A percentile compares a stretch with the other conserved stretches of the same genome.
Conservation (phyloP, 1,139 yeast genomes). For the Wickerhamomyces sp. region DNA sequence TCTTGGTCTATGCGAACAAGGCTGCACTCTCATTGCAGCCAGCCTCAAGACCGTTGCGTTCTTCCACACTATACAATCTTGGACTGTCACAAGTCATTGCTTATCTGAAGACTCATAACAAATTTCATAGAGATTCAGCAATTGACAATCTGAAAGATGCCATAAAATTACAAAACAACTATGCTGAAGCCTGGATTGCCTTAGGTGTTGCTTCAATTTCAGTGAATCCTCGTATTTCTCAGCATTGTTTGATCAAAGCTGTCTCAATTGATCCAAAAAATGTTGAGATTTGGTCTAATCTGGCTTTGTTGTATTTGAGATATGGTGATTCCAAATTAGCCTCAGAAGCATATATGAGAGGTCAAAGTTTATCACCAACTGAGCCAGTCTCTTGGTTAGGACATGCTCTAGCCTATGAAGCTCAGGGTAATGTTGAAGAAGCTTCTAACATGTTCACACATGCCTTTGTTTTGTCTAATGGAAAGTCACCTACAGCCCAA, state of each 20-base stretch:
- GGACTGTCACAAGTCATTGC: constrained; percentile 61
- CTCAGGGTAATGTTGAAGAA: constrained; percentile 45
- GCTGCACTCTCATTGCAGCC: constrained; percentile 22
- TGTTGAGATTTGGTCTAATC: constrained; percentile 70
- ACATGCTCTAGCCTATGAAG: constrained; percentile 64
- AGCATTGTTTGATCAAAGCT: constrained; percentile 89
- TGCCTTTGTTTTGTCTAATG: constrained; percentile 72
- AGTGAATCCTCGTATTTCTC: constrained; percentile 67
- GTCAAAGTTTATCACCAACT: constrained; percentile 81
- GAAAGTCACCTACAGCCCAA: constrained; percentile 66
- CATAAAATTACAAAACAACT: constrained; percentile 63
- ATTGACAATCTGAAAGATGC: constrained; percentile 59
- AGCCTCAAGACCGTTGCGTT: constrained; percentile 44
- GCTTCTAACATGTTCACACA: constrained; percentile 67
- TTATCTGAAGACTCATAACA: constrained; percentile 31
- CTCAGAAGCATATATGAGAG: constrained; percentile 62
- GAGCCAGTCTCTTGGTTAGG: constrained; percentile 83
- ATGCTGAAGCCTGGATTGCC: constrained; percentile 74
- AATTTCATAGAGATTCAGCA: constrained; percentile 40
- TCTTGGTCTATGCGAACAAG: constrained; percentile 15
- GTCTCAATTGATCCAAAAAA: constrained; percentile 64
- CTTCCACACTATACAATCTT: constrained; percentile 63
- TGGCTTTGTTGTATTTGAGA: constrained; percentile 72
- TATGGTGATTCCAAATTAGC: constrained; percentile 72
- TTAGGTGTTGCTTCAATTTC: constrained; percentile 68